phyloP scores from a whole-genome alignment of 441 rosid species.

The Populus hybrid region DNA sequence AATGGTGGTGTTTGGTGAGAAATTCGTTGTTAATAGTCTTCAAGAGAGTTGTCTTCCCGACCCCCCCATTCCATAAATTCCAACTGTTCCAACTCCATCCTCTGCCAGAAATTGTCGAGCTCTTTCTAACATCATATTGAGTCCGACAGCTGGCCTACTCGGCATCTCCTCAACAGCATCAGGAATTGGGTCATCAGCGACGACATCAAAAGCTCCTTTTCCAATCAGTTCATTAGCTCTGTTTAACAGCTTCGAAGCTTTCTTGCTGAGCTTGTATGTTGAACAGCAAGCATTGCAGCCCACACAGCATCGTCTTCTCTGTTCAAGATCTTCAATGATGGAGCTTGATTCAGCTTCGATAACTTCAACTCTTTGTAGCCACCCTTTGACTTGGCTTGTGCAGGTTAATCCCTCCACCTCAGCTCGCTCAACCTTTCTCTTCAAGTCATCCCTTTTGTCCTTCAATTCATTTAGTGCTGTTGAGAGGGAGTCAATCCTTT shows the following conservation, averaged over 20 bases:
- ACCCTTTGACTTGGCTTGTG: constrained; percentile 32
- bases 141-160: constrained; percentile 35
- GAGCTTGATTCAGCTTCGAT: constrained; percentile 31
- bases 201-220: constrained; percentile 24
- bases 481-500: constrained; percentile 26
- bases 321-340: constrained; percentile 18
- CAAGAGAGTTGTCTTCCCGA: constrained; percentile 45
- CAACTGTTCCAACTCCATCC: constrained; percentile 32
- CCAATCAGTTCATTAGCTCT: constrained; percentile 25
- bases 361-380: constrained; percentile 32
- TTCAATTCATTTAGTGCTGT: constrained; percentile 29
- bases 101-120: constrained; percentile 30
- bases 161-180: constrained; percentile 32
- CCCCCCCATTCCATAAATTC: constrained; percentile 45
- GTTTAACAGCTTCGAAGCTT: constrained; percentile 20
- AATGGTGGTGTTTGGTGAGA: constrained; percentile 17
- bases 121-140: constrained; percentile 23
- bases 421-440: constrained; percentile 21
- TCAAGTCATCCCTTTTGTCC: constrained; percentile 39
- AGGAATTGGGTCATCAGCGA: constrained; percentile 14
- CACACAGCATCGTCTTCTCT: constrained; percentile 20
- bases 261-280: constrained; percentile 28
- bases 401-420: constrained; percentile 32
- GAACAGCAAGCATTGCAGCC: constrained; percentile 21
- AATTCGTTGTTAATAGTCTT: constrained; percentile 26